Conservation (phyloP, 176 grass and related monocot genomes). For the Typha latifolia region DNA sequence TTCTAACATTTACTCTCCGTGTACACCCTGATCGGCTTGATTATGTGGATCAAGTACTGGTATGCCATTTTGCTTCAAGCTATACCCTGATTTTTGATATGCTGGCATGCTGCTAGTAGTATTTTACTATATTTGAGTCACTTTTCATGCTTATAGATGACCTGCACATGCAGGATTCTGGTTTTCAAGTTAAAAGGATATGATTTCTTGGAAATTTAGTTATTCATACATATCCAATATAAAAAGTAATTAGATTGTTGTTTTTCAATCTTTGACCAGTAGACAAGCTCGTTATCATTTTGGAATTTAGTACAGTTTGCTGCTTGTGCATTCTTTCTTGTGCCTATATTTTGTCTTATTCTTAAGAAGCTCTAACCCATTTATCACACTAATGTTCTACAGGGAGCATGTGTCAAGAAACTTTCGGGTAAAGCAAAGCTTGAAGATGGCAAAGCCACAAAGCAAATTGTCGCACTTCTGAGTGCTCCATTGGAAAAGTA, state of each 20-base stretch:
- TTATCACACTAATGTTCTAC: conserved; percentile 23
- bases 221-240: background rate
- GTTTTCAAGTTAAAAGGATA: too few relatives aligned
- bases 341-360: background rate
- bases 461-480: conserved; percentile 97
- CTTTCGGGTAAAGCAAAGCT: conserved; percentile 87
- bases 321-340: background rate
- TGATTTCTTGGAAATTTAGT: background rate
- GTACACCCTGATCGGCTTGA: conserved; percentile 99
- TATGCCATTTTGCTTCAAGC: conserved; percentile 29
- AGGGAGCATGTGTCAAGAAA: conserved; percentile 99
- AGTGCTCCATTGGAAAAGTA: conserved; percentile 98
- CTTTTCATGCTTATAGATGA: too few relatives aligned
- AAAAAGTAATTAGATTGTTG: background rate
- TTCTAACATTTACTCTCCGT: conserved; percentile 92
- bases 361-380: background rate
- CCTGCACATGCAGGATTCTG: too few relatives aligned
- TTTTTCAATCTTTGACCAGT: background rate
- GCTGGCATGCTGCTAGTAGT: too few relatives aligned
- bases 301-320: too few relatives aligned
- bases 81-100: background rate
- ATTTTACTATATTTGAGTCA: too few relatives aligned
- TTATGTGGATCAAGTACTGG: conserved; percentile 98
- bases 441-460: conserved; percentile 88
- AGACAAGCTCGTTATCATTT: background rate